Percentiles rank a stretch among this genome's conserved stretches.
Evolutionary conservation across 2,329 filamentous ascomycete genomes (phyloP).

Genomic region (Onygenales sp.): DNA sequence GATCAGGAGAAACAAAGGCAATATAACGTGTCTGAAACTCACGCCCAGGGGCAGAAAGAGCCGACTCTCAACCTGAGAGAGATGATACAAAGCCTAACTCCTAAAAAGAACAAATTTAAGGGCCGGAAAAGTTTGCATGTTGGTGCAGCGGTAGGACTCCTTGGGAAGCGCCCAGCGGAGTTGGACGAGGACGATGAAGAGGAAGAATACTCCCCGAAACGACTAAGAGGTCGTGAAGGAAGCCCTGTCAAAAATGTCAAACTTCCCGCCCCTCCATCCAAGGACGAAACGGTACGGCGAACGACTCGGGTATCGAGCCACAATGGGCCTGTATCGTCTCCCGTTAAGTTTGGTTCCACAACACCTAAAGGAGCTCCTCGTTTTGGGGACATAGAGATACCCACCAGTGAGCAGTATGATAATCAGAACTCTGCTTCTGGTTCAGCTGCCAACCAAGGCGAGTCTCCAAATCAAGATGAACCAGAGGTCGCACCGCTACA

Average conservation of each 20-base stretch:
- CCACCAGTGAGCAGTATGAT: conserved; percentile 3
- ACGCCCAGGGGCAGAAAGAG: conserved; percentile 20
- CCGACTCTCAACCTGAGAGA: conserved; percentile 60
- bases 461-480: conserved; percentile 33
- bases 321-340: conserved; percentile 25
- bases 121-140: conserved; percentile 69
- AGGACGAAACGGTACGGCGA: conserved; percentile 56
- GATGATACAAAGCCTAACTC: conserved; percentile 69
- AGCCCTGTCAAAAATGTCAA: conserved; percentile 70
- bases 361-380: conserved; percentile 49
- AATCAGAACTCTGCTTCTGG: conserved; percentile 27
- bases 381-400: conserved; percentile 39
- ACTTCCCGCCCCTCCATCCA: conserved; percentile 59
- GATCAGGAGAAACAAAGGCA: conserved; percentile 53
- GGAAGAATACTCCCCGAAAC: conserved; percentile 49
- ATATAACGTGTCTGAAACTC: conserved; percentile 45
- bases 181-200: conserved; percentile 55
- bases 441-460: conserved; percentile 37
- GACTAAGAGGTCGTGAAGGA: conserved; percentile 60
- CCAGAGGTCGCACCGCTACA: conserved; percentile 56
- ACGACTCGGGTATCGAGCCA: conserved; percentile 40
- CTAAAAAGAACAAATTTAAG: conserved; percentile 58
- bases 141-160: conserved; percentile 61
- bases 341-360: conserved; percentile 22
- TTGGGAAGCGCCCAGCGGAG: conserved; percentile 66